Percentiles rank a stretch among this genome's conserved stretches.
Evolutionary conservation across 371 early-diverging fungal genomes (phyloP).

Genomic region (Rhizopus sp.): DNA sequence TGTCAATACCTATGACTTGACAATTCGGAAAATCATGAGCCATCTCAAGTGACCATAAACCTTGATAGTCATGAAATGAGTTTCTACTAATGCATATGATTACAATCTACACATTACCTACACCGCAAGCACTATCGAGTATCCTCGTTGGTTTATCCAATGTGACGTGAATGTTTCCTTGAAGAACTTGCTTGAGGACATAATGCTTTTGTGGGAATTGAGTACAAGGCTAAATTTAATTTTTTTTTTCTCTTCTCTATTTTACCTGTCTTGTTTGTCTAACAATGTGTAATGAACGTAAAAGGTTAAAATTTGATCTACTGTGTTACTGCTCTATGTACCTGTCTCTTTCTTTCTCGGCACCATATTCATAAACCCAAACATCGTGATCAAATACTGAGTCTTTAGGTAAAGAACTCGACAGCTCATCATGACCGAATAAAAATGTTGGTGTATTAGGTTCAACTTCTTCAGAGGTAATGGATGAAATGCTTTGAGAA

Average conservation of each 20-base stretch:
- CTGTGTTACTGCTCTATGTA: constrained; percentile 6
- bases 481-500: constrained; percentile 10
- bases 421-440: constrained; percentile 9
- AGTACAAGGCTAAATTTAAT: neutral
- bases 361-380: constrained; percentile 30
- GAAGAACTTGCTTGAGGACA: constrained; percentile 29
- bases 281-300: constrained; percentile 5
- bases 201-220: constrained; percentile 19
- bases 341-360: constrained; percentile 32
- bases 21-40: constrained; percentile 46
- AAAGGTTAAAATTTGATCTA: neutral
- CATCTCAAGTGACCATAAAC: constrained; percentile 64
- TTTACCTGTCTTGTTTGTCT: constrained; percentile 38
- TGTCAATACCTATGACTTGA: constrained; percentile 34
- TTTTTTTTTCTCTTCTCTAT: neutral
- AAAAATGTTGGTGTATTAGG: constrained; percentile 14
- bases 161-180: constrained; percentile 23
- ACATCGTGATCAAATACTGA: constrained; percentile 3
- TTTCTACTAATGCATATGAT: neutral
- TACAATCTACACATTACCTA: constrained; percentile 14
- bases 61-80: constrained; percentile 6
- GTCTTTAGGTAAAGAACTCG: constrained; percentile 10
- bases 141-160: constrained; percentile 14
- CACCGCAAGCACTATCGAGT: constrained; percentile 29
- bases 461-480: constrained; percentile 22